phyloP scores from a whole-genome alignment of 805 yeast genomes.

The Candida argentea region DNA sequence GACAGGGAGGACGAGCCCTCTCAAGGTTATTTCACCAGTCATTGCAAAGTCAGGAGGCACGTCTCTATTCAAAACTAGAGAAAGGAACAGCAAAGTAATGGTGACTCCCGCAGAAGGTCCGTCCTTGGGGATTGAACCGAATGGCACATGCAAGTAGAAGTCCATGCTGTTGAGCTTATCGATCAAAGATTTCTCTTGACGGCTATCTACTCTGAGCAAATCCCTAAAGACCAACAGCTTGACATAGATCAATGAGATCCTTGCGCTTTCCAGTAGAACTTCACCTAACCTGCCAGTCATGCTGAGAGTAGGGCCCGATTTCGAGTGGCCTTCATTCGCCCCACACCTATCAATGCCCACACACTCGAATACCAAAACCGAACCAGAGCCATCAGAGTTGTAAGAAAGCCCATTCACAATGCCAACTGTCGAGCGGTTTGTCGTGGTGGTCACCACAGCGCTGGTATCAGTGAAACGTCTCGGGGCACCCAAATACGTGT shows the following conservation, averaged over 20 bases:
- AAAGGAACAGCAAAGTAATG: constrained; percentile 37
- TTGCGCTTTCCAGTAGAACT: constrained; percentile 71
- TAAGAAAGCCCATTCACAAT: constrained; percentile 78
- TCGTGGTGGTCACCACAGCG: constrained; percentile 15
- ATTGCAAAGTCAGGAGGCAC: constrained; percentile 50
- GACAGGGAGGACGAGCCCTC: constrained; percentile 72
- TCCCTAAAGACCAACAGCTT: constrained; percentile 39
- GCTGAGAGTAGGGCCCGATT: constrained; percentile 29
- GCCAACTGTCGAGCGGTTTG: constrained; percentile 50
- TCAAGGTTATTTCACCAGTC: constrained; percentile 79
- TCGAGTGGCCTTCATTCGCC: constrained; percentile 13
- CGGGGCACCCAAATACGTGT: constrained; percentile 63
- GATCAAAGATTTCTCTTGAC: constrained; percentile 21
- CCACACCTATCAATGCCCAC: constrained; percentile 46
- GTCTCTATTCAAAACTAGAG: constrained; percentile 33
- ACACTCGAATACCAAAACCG: constrained; percentile 70
- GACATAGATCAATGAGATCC: constrained; percentile 68
- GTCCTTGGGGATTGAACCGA: constrained; percentile 38
- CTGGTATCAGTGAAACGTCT: constrained; percentile 25
- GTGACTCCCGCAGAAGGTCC: constrained; percentile 44
- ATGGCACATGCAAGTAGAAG: constrained; percentile 43
- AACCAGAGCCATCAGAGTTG: constrained; percentile 80
- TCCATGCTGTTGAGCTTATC: constrained; percentile 44
- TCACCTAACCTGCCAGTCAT: constrained; percentile 81
- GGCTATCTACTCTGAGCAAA: constrained; percentile 20